Percentiles rank a stretch among this genome's conserved stretches.
phyloP scores from a whole-genome alignment of 371 early-diverging fungal species.

The Thermomucor indicae-seudaticae region DNA sequence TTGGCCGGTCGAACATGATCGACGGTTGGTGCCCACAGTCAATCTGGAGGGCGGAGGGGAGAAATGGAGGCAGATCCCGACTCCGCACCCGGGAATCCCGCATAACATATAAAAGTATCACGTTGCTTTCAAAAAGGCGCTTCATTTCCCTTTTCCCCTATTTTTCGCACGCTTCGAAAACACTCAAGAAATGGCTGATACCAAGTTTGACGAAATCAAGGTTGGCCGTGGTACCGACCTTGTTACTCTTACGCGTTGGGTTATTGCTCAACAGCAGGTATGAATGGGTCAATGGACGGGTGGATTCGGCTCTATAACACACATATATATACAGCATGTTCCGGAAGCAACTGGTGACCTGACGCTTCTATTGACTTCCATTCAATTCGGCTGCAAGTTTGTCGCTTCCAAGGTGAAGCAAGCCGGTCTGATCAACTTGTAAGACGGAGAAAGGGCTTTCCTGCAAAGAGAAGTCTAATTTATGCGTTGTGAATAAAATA shows the following conservation, averaged over 20 bases:
- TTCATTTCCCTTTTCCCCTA: no score
- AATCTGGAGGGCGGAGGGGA: no score
- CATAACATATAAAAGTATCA: no score
- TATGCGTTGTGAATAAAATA: constrained; percentile 11
- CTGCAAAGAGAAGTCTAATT: no score
- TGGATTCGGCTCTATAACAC: not conserved
- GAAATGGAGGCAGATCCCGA: no score
- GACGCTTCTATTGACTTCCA: constrained; percentile 83
- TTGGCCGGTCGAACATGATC: no score
- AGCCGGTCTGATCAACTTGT: constrained; percentile 94
- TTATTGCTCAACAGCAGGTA: constrained; percentile 86
- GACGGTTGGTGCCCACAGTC: no score
- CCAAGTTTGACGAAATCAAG: constrained; percentile 40
- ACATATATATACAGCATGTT: constrained; percentile 31
- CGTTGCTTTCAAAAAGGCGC: no score
- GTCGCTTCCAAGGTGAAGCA: constrained; percentile 95
- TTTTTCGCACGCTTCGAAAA: no score
- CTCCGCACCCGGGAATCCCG: no score
- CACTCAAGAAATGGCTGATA: no score
- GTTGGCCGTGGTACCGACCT: constrained; percentile 74
- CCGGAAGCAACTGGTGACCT: constrained; percentile 94
- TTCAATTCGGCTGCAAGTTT: constrained; percentile 96
- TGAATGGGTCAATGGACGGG: not conserved
- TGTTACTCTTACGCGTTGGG: constrained; percentile 91
- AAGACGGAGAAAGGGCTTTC: constrained; percentile 35